Conservation (phyloP, 2,329 filamentous ascomycete species). For the Calonectria henricotiae region DNA sequence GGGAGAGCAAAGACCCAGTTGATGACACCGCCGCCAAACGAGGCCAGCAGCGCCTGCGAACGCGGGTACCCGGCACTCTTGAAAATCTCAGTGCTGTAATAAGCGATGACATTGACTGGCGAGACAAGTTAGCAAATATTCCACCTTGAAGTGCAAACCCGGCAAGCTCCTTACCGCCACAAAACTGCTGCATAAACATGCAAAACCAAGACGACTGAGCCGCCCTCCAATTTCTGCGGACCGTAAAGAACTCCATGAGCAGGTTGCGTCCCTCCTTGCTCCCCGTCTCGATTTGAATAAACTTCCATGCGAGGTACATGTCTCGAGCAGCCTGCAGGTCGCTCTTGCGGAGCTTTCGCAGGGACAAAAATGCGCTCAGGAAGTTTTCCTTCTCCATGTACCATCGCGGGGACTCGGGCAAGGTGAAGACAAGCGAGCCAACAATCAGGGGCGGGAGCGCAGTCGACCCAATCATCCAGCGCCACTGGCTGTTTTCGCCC, state of each 20-base stretch:
- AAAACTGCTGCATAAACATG: conserved; percentile 59
- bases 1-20: conserved; percentile 66
- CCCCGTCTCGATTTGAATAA: conserved; percentile 52
- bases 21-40: conserved; percentile 61
- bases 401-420: conserved; percentile 71
- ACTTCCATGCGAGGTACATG: conserved; percentile 65
- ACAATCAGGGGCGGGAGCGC: conserved; percentile 70
- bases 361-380: conserved; percentile 63
- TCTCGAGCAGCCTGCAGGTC: conserved; percentile 67
- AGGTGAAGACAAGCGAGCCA: conserved; percentile 73
- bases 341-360: conserved; percentile 64
- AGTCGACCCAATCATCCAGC: conserved; percentile 74
- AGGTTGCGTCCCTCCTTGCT: conserved; percentile 49
- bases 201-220: conserved; percentile 56
- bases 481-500: conserved; percentile 65
- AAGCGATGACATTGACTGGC: conserved; percentile 56
- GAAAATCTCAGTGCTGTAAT: conserved; percentile 55
- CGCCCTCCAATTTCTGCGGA: conserved; percentile 54
- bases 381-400: conserved; percentile 65
- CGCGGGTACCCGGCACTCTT: conserved; percentile 49
- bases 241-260: conserved; percentile 53
- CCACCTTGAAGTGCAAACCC: neutral
- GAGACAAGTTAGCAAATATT: conserved; percentile 61
- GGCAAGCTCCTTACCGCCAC: conserved; percentile 63
- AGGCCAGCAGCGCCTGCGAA: conserved; percentile 54